Base-by-base conservation (phyloP, 2,329 filamentous ascomycete genomes). In the Diaporthe ilicicola region DNA sequence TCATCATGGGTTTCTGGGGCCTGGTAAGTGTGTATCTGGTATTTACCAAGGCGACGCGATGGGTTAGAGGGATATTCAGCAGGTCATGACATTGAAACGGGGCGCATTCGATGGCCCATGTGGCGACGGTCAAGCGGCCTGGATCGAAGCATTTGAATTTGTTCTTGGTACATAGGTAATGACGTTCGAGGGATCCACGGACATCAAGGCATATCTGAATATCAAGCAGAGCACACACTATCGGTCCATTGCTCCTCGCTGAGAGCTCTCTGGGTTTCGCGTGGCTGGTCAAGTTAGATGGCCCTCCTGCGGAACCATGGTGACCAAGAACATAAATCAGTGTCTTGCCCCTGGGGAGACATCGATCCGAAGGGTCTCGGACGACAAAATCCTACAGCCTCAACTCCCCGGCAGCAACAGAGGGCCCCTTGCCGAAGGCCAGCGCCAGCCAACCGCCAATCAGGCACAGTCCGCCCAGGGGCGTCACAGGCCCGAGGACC, bases 401-500 rank as follows among this genome's bases (percentile, higher is more conserved):
- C 34, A 72, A 32, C n/a, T 70, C 71, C 13, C 67, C 71, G 39
- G 53, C 71, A 6, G 55, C n/a, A 24, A 67, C 29, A 17, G 69
- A 44, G 24, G 71, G 71, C 4, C 71, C 71, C 73, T 74, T 76
- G 29, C 74, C 72, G 62, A 77, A 76, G 1, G 81, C 82, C 29
- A 85, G 77, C 29, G 81, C 78, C 66, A 88, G 77, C 90, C 90
- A 93, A 0, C 90, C 91, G 1, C 84, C 89, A 76, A 92, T 92
- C 74, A 93, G 81, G 71, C 86, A 90, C 62, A 90, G 74, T 0
- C 90, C 90, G 0, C 90, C 91, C 1, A 92, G 71, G 17, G 91
- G 91, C 62, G 91, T 92, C 15, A 92, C 86, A 0, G 91, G 90
- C 0, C 91, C 90, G 73, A 92, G 71, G 69, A 83, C 81, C 76